Base-by-base conservation (phyloP, 2,329 filamentous ascomycete species). In the Pseudogymnoascus sp. region DNA sequence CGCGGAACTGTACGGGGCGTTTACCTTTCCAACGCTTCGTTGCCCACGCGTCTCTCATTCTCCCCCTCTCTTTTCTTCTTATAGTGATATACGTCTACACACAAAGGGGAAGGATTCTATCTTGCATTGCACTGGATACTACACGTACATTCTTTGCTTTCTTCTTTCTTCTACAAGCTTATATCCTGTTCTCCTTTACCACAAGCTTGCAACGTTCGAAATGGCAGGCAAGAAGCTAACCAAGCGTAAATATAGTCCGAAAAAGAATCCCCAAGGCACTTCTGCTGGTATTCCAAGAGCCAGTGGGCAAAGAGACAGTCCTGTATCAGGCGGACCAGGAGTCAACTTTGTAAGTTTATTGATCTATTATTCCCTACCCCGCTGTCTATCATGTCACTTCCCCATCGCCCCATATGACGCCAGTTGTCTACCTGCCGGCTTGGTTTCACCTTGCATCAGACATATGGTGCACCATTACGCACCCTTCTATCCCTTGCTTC, bases 401-500 rank as follows among this genome's bases (percentile, higher is more conserved):
- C 42, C 15, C 25, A 13, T 48, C 42, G 13, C 42, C n/a, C 25
- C 42, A 4, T 8, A 13, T 29, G 42, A 8, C n/a, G 12, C 21
- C 42, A 29, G 5, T 4, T 29, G 42, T 29, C 42, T 48, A 3
- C 42, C 41, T 29, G 7, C 42, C n/a, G 21, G 12, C 42, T 48
- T n/a, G 25, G 25, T 29, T 29, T 27, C 25, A 48, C 25, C 25
- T 48, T 48, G 7, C 5, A 15, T 2, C 42, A 48, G 21, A 25
- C 41, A 44, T 21, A 4, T 15, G 12, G 15, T 21, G 17, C 17
- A 27, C 29, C 41, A 17, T 39, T 31, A n/a, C 59, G 61, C 41
- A 38, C 4, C 38, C 59, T 55, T 27, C 59, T 41, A 63, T 5
- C 62, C 41, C 59, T 66, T 68, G 42, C 64, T 66, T 39, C 63